Base-by-base conservation (phyloP, 148 eudicot species). In the Hydrangea macrophylla region DNA sequence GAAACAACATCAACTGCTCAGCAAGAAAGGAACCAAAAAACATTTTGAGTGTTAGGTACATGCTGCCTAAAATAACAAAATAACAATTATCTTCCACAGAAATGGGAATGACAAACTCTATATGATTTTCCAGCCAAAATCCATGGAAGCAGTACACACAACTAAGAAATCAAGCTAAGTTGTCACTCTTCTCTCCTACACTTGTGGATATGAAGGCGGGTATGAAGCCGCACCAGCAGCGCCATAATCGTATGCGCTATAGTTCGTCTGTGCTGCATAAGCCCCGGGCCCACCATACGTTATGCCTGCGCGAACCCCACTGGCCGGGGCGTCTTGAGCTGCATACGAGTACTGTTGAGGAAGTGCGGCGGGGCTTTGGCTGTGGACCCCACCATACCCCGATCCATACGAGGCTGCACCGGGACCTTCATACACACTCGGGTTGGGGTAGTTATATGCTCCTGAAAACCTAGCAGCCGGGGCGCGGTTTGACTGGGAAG, bases 391-490 rank as follows among this genome's bases (percentile, higher is more conserved):
- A 55, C 70, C 75, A 54, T 75, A 84, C 23, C 73, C 69, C 0
- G 79, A 23, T 22, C 63, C 70, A 71, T 78, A 81, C 1, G 78
- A 44, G 22, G 77, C 37, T 30, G 75, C 18, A 51, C 66, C 53
- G 24, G 61, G 75, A 32, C 70, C 75, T 1, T 79, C 78, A 28
- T 83, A 80, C 53, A 77, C 64, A 56, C 60, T 27, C 56, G 55
- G 85, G 70, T 65, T 67, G 31, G 85, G 68, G 27, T 82, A 76
- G 73, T 44, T 72, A 73, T 82, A 79, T 0, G 76, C 64, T 26
- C 63, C 60, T 0, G 75, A 28, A 73, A 69, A 73, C 55, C 75
- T 78, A 12, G 81, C 55, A 39, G 71, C 85, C 1, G 81, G 72
- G 25, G 72, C 67, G 53, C 60, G 84, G 13, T 56, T 65, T 48